Percentiles rank a stretch among this genome's conserved stretches.
These are phyloP conservation scores for Penicillium parvum DNA, from an alignment of 495 filamentous ascomycete genomes.

Conservation along the genomic window DNA sequence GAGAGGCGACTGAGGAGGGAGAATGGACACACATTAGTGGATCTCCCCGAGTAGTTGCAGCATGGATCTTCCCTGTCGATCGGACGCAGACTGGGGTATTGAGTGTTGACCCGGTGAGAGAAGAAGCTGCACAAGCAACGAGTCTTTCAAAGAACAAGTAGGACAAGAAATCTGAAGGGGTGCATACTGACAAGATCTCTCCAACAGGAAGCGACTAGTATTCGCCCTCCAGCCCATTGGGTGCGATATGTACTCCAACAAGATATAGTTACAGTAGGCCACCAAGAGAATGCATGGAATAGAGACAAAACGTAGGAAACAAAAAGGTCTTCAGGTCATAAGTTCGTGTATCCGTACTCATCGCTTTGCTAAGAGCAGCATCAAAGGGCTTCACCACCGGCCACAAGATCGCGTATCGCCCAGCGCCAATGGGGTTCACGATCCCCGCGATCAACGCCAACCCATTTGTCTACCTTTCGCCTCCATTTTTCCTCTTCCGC, in stretches of 20 bases:
- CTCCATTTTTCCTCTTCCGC: slow-evolving; percentile 92
- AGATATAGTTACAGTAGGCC: slow-evolving; percentile 24
- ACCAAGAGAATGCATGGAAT: slow-evolving; percentile 1
- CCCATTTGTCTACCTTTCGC: slow-evolving; percentile 77
- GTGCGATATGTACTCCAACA: slow-evolving; percentile 6
- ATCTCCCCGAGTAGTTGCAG: slow-evolving; percentile 5
- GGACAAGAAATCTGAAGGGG: too few species aligned
- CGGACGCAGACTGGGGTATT: slow-evolving; percentile 2
- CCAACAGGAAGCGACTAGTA: too few species aligned
- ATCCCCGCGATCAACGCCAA: slow-evolving; percentile 41
- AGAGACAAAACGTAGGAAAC: neutral
- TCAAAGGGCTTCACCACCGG: too few species aligned
- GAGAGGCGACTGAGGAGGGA: neutral
- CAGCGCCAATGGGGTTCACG: slow-evolving; percentile 49
- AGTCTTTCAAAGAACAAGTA: too few species aligned
- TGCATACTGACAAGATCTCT: too few species aligned
- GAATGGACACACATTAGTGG: neutral
- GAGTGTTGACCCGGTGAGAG: slow-evolving; percentile 6
- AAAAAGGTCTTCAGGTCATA: slow-evolving; percentile 22
- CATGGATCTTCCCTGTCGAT: slow-evolving; percentile 21
- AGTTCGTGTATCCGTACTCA: slow-evolving; percentile 21
- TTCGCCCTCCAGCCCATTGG: neutral
- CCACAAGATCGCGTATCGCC: slow-evolving; percentile 49
- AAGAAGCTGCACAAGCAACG: too few species aligned
- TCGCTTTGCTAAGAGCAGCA: too few species aligned